A percentile compares a stretch with the other conserved stretches of the same genome.
These are phyloP conservation scores for Acanthamoeba culbertsoni DNA, from an alignment of 208 protist genomes.

Conservation along the genomic window DNA sequence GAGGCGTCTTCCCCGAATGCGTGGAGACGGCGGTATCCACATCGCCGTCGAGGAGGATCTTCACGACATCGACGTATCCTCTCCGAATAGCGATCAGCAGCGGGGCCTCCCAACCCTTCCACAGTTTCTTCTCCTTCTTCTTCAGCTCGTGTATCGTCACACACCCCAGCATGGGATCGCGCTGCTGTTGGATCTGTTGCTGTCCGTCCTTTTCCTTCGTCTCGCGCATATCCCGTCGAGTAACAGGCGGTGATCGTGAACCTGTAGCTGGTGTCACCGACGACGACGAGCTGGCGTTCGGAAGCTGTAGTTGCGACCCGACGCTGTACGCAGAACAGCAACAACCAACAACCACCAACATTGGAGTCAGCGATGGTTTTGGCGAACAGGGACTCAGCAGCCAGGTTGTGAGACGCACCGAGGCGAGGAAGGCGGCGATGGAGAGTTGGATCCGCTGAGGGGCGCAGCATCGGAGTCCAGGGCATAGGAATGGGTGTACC, in stretches of 20 bases:
- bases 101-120: slow-evolving; percentile 48
- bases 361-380: not conserved
- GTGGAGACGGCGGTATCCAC: not conserved
- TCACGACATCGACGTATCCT: slow-evolving; percentile 42
- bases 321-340: not conserved
- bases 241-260: not conserved
- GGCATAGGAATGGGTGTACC: not conserved
- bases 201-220: not conserved
- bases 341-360: not conserved
- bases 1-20: slow-evolving; percentile 38
- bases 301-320: not conserved
- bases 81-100: slow-evolving; percentile 49
- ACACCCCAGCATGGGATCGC: slow-evolving; percentile 6
- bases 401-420: no score
- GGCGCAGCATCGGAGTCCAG: not conserved
- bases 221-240: not conserved
- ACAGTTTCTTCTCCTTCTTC: slow-evolving; percentile 47
- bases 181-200: no score
- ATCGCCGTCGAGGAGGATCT: slow-evolving; percentile 31
- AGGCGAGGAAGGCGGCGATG: not conserved
- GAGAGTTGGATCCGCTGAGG: not conserved
- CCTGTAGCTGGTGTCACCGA: no score
- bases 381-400: not conserved
- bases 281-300: not conserved
- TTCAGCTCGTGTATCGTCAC: slow-evolving; percentile 33